Evolutionary conservation across 495 filamentous ascomycete genomes (phyloP), one percentile per base, ranked within the genome.

Genomic region (Opeltia flavorubescens): DNA sequence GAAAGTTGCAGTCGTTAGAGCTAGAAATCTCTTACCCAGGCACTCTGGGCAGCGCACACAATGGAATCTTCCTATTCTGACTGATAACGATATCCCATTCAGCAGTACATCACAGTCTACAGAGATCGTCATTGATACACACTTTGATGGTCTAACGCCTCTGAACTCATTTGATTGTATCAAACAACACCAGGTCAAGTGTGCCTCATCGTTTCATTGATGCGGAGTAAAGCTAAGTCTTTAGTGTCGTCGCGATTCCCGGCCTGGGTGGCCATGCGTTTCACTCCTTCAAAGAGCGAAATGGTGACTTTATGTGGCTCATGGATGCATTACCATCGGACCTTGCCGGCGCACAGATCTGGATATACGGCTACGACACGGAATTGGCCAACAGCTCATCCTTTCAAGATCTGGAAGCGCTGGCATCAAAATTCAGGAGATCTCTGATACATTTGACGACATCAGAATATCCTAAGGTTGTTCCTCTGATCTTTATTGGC

Each of bases 241-340:
- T 15, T 43, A 61, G 59, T 43, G 43, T 50, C 47, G 29, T 60
- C 34, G 52, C 56, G 1, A 48, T 59, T 4, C 35, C 48, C 9
- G 55, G 56, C 21, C 42, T 55, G 26, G 56, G 44, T 15, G 56
- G 56, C 27, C 55, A 59, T 52, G 55, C 56, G 1, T 49, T 58
- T 44, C 51, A 55, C 3, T 59, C 56, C 1, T 59, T 56, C 43
- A 55, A 50, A 35, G 44, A 54, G 17, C 45, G 33, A 43, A 43
- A 13, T 23, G 30, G 42, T 4, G 50, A 31, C 7, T 17, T 51
- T 26, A 50, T 57, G 47, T 59, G 56, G 56, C 42, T 55, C 23
- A 48, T 55, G 5, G 56, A 57, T 43, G 48, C 48, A 11, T 46
- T 59, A 3, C 47, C 55, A 13, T 5, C 46, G 3, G 13, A 51